phyloP scores from a whole-genome alignment of 768 basidiomycete species.

The Pulveroboletus sp. region DNA sequence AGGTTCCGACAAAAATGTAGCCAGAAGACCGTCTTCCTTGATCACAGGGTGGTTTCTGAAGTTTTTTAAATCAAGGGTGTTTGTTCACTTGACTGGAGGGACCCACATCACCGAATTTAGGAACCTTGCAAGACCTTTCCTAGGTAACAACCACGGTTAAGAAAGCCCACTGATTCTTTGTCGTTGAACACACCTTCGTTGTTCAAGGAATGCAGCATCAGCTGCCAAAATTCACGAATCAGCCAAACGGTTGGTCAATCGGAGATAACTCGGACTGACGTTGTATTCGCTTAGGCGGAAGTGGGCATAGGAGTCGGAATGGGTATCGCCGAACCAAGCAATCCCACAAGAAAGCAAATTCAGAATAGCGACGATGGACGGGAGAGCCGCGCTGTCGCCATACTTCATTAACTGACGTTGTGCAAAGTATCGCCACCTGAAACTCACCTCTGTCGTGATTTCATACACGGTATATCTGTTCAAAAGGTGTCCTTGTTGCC shows the following conservation, averaged over 20 bases:
- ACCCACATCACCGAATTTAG: constrained; percentile 74
- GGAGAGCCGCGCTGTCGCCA: constrained; percentile 53
- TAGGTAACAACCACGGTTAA: constrained; percentile 26
- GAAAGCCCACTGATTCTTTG: background rate
- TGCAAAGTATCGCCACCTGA: constrained; percentile 1
- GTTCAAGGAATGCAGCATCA: constrained; percentile 88
- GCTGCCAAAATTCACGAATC: constrained; percentile 40
- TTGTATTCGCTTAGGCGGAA: constrained; percentile 92
- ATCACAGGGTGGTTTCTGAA: constrained; percentile 88
- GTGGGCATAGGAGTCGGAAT: constrained; percentile 79
- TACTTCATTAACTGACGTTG: constrained; percentile 10
- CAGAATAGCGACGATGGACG: constrained; percentile 85
- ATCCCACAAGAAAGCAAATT: constrained; percentile 90
- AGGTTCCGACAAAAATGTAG: constrained; percentile 76
- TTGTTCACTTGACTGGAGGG: background rate
- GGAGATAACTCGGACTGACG: constrained; percentile 46
- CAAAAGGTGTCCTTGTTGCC: constrained; percentile 89
- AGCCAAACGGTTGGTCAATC: background rate
- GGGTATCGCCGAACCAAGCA: constrained; percentile 84
- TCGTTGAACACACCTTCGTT: constrained; percentile 57
- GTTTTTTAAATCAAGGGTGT: background rate
- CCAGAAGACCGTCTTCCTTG: constrained; percentile 79
- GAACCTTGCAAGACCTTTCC: constrained; percentile 76
- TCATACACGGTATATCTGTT: constrained; percentile 86
- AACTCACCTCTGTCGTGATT: constrained; percentile 68